These are phyloP conservation scores for Colletotrichum truncatum DNA, from an alignment of 2,329 filamentous ascomycete genomes.

Conservation along the genomic window DNA sequence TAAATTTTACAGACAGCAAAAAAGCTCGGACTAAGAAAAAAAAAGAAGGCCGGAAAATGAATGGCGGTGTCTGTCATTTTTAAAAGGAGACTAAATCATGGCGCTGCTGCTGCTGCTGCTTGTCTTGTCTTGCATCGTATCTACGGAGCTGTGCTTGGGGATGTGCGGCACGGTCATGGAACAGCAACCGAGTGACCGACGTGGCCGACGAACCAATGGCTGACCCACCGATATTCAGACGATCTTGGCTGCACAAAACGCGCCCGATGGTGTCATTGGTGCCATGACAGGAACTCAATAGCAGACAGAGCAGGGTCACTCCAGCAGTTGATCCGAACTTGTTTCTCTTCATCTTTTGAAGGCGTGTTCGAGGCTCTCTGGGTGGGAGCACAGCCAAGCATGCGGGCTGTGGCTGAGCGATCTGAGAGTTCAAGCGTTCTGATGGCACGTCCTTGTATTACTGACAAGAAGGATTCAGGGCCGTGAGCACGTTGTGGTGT, in stretches of 20 bases:
- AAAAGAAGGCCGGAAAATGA: background rate
- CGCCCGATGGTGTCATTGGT: slow-evolving; percentile 12
- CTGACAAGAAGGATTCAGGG: slow-evolving; percentile 5
- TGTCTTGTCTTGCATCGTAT: background rate
- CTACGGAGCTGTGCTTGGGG: slow-evolving; percentile 29
- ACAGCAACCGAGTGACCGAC: slow-evolving; percentile 23
- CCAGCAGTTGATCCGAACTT: slow-evolving; percentile 11
- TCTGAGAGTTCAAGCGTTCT: background rate
- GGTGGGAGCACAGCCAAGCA: background rate
- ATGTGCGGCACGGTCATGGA: slow-evolving; percentile 28
- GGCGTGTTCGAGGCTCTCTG: background rate
- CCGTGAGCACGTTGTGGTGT: background rate
- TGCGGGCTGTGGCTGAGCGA: slow-evolving; percentile 5
- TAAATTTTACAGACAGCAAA: background rate
- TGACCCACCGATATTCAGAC: slow-evolving; percentile 23
- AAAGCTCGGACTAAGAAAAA: background rate
- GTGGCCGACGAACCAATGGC: slow-evolving; percentile 26
- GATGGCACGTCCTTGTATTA: background rate
- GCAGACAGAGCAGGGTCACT: background rate
- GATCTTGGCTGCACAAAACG: slow-evolving; percentile 8
- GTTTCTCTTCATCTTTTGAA: background rate
- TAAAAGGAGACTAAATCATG: slow-evolving; percentile 17
- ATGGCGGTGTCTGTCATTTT: slow-evolving; percentile 4
- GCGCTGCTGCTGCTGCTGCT: background rate
- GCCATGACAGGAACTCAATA: background rate